A percentile compares a stretch with the other conserved stretches of the same genome.
phyloP scores from a whole-genome alignment of 2,329 filamentous ascomycete genomes.

The Pestalotiopsis sp. region DNA sequence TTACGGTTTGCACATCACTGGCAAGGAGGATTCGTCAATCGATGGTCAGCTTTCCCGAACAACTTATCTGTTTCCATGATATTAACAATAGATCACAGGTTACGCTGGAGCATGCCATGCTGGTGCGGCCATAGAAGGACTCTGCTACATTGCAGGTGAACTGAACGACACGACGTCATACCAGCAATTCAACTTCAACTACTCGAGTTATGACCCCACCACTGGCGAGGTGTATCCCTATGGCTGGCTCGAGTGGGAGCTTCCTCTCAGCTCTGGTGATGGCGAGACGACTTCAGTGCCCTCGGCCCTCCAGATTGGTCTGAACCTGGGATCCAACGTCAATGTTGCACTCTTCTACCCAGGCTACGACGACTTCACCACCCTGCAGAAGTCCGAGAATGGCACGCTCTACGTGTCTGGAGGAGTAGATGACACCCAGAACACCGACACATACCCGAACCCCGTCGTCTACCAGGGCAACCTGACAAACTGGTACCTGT shows the following conservation, averaged over 20 bases:
- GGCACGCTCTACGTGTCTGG: slow-evolving; percentile 24
- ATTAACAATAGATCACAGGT: slow-evolving; percentile 16
- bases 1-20: slow-evolving; percentile 23
- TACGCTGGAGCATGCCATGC: slow-evolving; percentile 25
- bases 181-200: slow-evolving; percentile 27
- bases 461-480: slow-evolving; percentile 15
- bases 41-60: slow-evolving; percentile 19
- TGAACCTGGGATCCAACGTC: slow-evolving; percentile 24
- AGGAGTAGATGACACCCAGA: slow-evolving; percentile 23
- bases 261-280: slow-evolving; percentile 14
- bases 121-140: slow-evolving; percentile 24
- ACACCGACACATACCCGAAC: slow-evolving; percentile 19
- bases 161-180: slow-evolving; percentile 13
- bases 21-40: slow-evolving; percentile 23
- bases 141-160: slow-evolving; percentile 23
- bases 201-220: slow-evolving; percentile 18
- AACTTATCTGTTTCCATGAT: neutral
- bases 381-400: slow-evolving; percentile 20
- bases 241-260: slow-evolving; percentile 22
- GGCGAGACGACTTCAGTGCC: slow-evolving; percentile 8
- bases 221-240: slow-evolving; percentile 21
- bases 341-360: slow-evolving; percentile 22
- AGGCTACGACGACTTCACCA: slow-evolving; percentile 14
- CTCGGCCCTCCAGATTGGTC: slow-evolving; percentile 18
- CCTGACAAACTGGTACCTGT: slow-evolving; percentile 26